These are phyloP conservation scores for Aegilops longissima DNA, from an alignment of 176 grass and related monocot species.

Conservation along the genomic window DNA sequence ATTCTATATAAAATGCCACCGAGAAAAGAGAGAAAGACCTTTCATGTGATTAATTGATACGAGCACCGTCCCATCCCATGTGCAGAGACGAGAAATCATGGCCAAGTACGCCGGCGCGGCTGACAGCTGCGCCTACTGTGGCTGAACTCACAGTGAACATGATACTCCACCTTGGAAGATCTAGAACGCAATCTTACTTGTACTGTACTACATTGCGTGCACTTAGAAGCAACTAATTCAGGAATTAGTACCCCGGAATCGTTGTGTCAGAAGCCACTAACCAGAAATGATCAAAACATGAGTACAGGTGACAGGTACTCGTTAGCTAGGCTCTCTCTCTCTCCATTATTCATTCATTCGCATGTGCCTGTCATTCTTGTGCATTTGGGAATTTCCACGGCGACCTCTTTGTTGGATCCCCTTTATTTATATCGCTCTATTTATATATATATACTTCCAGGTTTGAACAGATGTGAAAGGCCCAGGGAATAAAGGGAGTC, in stretches of 20 bases:
- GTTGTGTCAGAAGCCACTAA: background rate
- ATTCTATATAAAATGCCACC: no score
- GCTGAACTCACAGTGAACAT: conserved; percentile 26
- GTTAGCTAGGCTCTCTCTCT: background rate
- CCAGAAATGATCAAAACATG: background rate
- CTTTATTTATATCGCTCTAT: no score
- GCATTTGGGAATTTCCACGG: no score
- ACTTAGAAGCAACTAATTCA: conserved; percentile 27
- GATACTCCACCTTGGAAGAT: background rate
- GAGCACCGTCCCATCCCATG: no score
- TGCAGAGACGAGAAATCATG: no score
- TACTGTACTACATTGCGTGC: background rate
- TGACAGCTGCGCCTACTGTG: conserved; percentile 28
- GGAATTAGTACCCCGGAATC: background rate
- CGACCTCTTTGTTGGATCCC: no score
- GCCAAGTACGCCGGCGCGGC: background rate
- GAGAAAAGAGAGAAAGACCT: no score
- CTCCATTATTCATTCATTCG: background rate
- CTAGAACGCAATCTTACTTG: background rate
- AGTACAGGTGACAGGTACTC: background rate
- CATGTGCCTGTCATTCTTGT: conserved; percentile 20
- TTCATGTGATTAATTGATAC: no score
- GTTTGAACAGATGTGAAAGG: conserved; percentile 40
- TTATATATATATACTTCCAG: background rate
- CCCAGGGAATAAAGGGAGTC: background rate